A percentile compares a stretch with the other conserved stretches of the same genome.
Evolutionary conservation across 202 grass and related monocot genomes (phyloP).

Genomic region (Eragrostis tef): DNA sequence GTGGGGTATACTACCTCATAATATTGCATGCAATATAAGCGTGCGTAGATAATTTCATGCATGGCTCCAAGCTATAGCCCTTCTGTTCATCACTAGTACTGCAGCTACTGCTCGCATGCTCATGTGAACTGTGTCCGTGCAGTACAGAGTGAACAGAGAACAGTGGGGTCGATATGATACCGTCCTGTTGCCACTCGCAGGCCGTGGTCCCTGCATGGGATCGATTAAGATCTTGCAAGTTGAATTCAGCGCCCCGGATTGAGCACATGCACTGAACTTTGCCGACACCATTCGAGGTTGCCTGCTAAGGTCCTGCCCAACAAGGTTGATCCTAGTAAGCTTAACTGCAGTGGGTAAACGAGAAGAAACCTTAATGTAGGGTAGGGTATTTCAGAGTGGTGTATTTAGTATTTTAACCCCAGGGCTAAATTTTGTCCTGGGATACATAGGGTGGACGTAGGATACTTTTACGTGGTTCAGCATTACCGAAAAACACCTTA

Average conservation of each 20-base stretch:
- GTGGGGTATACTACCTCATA: too few relatives aligned
- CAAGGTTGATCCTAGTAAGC: neutral
- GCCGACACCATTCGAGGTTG: neutral
- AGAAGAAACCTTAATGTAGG: too few relatives aligned
- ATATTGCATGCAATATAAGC: conserved; percentile 11
- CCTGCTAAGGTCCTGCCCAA: neutral
- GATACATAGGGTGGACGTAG: too few relatives aligned
- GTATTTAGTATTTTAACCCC: too few relatives aligned
- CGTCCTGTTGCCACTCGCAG: neutral
- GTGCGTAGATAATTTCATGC: neutral
- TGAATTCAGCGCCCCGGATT: neutral
- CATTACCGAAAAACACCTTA: too few relatives aligned
- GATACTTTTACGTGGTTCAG: too few relatives aligned
- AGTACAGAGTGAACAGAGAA: conserved; percentile 18
- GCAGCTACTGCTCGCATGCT: neutral
- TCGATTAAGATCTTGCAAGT: too few relatives aligned
- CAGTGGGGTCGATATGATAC: neutral
- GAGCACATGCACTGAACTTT: conserved; percentile 35
- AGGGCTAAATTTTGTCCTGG: too few relatives aligned
- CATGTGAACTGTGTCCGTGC: neutral
- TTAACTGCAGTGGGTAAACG: neutral
- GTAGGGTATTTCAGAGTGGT: too few relatives aligned
- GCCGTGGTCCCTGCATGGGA: neutral
- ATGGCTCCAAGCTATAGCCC: conserved; percentile 12
- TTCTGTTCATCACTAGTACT: neutral